phyloP scores from a whole-genome alignment of 1,284 basidiomycete species.

The Polyporus tsugae region DNA sequence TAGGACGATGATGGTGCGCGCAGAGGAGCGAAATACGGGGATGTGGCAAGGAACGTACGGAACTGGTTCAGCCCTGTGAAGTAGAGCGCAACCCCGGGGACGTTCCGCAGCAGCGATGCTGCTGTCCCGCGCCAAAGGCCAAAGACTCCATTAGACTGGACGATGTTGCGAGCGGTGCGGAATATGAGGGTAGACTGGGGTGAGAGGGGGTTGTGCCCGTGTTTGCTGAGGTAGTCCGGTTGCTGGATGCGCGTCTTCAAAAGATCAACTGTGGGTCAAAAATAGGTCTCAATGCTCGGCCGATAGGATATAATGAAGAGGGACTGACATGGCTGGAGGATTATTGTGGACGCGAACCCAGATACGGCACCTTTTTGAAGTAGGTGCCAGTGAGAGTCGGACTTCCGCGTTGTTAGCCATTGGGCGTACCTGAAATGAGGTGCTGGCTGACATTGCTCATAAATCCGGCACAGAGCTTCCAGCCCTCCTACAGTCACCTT shows the following conservation, averaged over 20 bases:
- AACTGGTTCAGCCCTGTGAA: slow-evolving; percentile 88
- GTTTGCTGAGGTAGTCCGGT: slow-evolving; percentile 55
- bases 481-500: not conserved
- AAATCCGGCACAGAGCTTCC: slow-evolving; percentile 30
- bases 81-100: slow-evolving; percentile 93
- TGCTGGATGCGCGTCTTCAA: slow-evolving; percentile 91
- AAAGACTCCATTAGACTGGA: slow-evolving; percentile 64
- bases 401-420: slow-evolving; percentile 2
- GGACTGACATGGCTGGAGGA: slow-evolving; percentile 78
- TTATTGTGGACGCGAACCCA: slow-evolving; percentile 76
- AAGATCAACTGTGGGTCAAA: slow-evolving; percentile 71
- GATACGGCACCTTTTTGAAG: slow-evolving; percentile 68
- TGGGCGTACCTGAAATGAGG: slow-evolving; percentile 67
- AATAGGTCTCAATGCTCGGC: not conserved
- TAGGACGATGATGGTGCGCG: slow-evolving; percentile 38
- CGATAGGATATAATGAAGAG: not conserved
- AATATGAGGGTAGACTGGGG: slow-evolving; percentile 47
- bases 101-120: slow-evolving; percentile 85
- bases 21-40: slow-evolving; percentile 64
- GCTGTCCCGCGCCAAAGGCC: slow-evolving; percentile 91
- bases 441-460: slow-evolving; percentile 81
- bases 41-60: slow-evolving; percentile 74
- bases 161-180: slow-evolving; percentile 63
- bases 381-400: slow-evolving; percentile 1
- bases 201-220: slow-evolving; percentile 43